These are phyloP conservation scores for Hygrophorus pudorinus DNA, from an alignment of 768 basidiomycete species.

Conservation along the genomic window DNA sequence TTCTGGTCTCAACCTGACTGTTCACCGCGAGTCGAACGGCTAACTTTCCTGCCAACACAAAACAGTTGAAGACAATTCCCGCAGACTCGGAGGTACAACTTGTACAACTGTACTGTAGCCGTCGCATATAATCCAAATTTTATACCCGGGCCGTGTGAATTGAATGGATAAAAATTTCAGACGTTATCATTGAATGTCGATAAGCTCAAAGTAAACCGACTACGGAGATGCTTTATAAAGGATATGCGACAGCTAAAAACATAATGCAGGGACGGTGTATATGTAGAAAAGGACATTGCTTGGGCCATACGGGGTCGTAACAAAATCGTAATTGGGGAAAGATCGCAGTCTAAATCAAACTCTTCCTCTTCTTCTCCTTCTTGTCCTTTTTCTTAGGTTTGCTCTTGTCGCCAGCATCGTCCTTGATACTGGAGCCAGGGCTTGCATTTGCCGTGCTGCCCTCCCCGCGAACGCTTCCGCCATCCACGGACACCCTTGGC, in stretches of 20 bases:
- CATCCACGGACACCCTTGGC: slow-evolving; percentile 36
- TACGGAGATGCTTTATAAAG: too few relatives aligned
- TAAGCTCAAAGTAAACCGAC: too few relatives aligned
- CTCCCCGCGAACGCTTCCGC: slow-evolving; percentile 30
- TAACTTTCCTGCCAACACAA: too few relatives aligned
- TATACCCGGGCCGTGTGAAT: too few relatives aligned
- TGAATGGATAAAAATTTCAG: too few relatives aligned
- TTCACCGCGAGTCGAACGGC: too few relatives aligned
- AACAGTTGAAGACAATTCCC: too few relatives aligned
- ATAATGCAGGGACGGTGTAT: slow-evolving; percentile 1
- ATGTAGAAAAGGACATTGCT: slow-evolving; percentile 12
- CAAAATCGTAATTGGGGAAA: slow-evolving; percentile 3
- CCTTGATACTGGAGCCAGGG: slow-evolving; percentile 42
- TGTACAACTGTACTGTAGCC: too few relatives aligned
- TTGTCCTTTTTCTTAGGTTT: slow-evolving; percentile 44
- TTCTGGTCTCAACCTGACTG: too few relatives aligned
- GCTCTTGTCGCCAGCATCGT: slow-evolving; percentile 38
- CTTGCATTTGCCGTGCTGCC: slow-evolving; percentile 40
- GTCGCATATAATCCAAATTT: too few relatives aligned
- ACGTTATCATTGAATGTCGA: too few relatives aligned
- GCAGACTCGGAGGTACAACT: too few relatives aligned
- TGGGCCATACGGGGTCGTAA: slow-evolving; percentile 11
- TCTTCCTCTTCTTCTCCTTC: slow-evolving; percentile 57
- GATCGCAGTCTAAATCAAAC: slow-evolving; percentile 18
- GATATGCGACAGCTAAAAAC: slow-evolving; percentile 1